phyloP scores from a whole-genome alignment of 169 alveolate species.

The Cryptosporidium parvum region DNA sequence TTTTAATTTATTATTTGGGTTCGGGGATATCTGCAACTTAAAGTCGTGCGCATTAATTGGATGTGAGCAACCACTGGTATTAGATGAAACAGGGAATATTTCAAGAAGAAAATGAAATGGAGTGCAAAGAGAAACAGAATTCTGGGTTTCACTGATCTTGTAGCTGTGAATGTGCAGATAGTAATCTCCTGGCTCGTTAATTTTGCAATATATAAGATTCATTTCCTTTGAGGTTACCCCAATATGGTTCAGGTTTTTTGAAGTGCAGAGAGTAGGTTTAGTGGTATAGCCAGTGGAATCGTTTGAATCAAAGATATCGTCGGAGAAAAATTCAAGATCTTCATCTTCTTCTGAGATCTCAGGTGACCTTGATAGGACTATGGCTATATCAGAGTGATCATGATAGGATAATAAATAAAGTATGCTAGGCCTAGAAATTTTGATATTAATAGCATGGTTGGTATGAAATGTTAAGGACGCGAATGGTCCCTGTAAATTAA shows the following conservation, averaged over 20 bases:
- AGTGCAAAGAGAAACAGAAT: slow-evolving; percentile 40
- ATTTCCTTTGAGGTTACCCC: slow-evolving; percentile 38
- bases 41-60: slow-evolving; percentile 10
- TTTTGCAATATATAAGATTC: slow-evolving; percentile 35
- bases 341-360: slow-evolving; percentile 31
- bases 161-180: slow-evolving; percentile 52
- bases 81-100: slow-evolving; percentile 14
- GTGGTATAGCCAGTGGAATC: not conserved
- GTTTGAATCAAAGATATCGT: slow-evolving; percentile 7
- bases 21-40: not conserved
- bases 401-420: slow-evolving; percentile 47
- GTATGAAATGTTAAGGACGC: slow-evolving; percentile 38
- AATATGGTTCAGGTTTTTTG: not conserved
- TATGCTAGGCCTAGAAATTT: slow-evolving; percentile 41
- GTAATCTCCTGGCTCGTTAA: slow-evolving; percentile 26
- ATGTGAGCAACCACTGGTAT: not conserved
- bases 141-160: slow-evolving; percentile 50
- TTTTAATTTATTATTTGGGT: not conserved
- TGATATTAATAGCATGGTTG: slow-evolving; percentile 8
- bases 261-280: slow-evolving; percentile 1
- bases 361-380: slow-evolving; percentile 28
- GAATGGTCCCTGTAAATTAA: slow-evolving; percentile 21
- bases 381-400: slow-evolving; percentile 66
- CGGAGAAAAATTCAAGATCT: slow-evolving; percentile 49
- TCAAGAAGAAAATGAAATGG: slow-evolving; percentile 53